These are phyloP conservation scores for Acacia concinna DNA, from an alignment of 331 rosid genomes.

Conservation along the genomic window DNA sequence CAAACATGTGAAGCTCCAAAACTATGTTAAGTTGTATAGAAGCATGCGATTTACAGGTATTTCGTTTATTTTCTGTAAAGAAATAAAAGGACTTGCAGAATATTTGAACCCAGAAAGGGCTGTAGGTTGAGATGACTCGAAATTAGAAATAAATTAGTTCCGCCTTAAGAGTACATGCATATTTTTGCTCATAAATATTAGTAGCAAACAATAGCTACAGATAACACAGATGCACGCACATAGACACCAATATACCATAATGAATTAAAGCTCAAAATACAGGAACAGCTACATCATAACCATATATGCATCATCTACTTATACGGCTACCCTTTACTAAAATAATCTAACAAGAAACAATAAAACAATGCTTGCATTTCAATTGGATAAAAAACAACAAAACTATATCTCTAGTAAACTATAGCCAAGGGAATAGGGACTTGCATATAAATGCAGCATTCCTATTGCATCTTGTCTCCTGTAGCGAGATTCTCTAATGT, in stretches of 20 bases:
- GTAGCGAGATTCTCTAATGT: conserved; percentile 61
- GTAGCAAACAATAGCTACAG: not conserved
- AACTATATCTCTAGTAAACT: conserved; percentile 26
- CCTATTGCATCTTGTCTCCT: conserved; percentile 57
- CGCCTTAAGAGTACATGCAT: not conserved
- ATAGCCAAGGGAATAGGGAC: conserved; percentile 52
- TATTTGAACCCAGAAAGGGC: not conserved
- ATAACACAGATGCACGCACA: conserved; percentile 7
- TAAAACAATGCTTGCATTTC: not conserved
- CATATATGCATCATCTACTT: not conserved
- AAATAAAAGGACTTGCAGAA: not conserved
- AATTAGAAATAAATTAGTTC: not conserved
- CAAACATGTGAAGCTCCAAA: not conserved
- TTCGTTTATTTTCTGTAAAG: not conserved
- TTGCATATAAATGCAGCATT: conserved; percentile 62
- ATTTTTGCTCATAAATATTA: not conserved
- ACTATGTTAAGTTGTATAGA: not conserved
- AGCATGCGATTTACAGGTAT: not conserved
- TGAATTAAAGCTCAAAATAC: not conserved
- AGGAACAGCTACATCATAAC: not conserved
- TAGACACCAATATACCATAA: not conserved
- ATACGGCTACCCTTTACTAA: not conserved
- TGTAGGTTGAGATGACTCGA: not conserved
- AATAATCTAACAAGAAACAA: conserved; percentile 1
- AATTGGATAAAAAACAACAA: not conserved